Base-by-base conservation (phyloP, 1,284 basidiomycete genomes). In the Cystobasidium sp. region DNA sequence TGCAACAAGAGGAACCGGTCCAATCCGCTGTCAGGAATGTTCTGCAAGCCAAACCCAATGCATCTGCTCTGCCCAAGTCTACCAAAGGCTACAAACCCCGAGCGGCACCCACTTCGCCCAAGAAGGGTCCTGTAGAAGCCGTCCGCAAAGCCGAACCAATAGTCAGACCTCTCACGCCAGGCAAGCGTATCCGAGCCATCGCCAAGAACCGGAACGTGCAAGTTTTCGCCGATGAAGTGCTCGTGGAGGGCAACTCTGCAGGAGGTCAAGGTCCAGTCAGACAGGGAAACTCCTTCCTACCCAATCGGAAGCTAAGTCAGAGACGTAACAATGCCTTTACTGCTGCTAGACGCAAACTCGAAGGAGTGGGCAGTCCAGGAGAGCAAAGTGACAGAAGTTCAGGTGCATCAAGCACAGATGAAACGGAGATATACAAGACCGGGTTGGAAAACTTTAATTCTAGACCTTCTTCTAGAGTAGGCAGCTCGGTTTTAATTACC, bases 71-170 rank as follows among this genome's bases (percentile, higher is more conserved):
- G 18, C 61, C 70, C 20, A 73, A 73, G 39, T 73, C 70, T 14
- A 73, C 70, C 1, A 73, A 73, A 51, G 70, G 70, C 51, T 73
- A 53, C 24, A 73, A 73, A 43, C 63, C 70, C n/a, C 47, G 64
- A 43, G 52, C 20, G 37, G n/a, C 56, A 18, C 22, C 68, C 41
- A 1, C 22, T 7, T 46, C 56, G 43, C 44, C 37, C 8, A 41
- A 55, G 10, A 66, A 66, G 64, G 7, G 14, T 31, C 24, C 39
- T 6, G 9, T n/a, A 16, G 64, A 51, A 66, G 49, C 49, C 1
- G 10, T 52, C 49, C 31, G 18, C 18, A 41, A 73, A 20, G 49
- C 66, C 18, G 69, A 68, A 51, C 66, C 62, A 14, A 56, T 49
- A 20, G 70, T 73, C 20, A 65, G 44, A 63, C 53, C 70, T 7